Conservation (phyloP, 805 yeast species). For the Tetrapisispora iriomotensis region DNA sequence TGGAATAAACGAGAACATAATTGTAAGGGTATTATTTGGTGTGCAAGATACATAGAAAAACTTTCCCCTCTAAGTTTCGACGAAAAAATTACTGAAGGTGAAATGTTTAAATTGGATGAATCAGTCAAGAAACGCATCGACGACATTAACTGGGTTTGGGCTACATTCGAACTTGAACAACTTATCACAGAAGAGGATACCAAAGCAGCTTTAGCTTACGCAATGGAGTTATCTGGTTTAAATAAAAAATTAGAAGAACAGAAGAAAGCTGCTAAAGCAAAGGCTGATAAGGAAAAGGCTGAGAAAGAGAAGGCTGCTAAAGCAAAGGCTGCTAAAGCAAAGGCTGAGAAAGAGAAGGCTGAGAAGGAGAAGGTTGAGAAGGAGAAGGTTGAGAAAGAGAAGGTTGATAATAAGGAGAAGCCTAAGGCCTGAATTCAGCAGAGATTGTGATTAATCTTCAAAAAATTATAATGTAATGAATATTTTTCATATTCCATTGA, state of each 20-base stretch:
- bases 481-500: too few species aligned
- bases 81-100: not conserved
- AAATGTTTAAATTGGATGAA: slow-evolving; percentile 1
- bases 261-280: not conserved
- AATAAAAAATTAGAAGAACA: not conserved
- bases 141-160: slow-evolving; percentile 3
- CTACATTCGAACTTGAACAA: not conserved
- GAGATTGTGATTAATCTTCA: too few species aligned
- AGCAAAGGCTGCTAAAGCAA: not conserved
- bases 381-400: not conserved
- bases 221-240: not conserved
- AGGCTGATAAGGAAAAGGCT: not conserved
- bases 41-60: slow-evolving; percentile 1
- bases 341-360: not conserved
- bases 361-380: not conserved
- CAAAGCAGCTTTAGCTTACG: not conserved
- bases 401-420: too few species aligned
- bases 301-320: not conserved
- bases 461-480: too few species aligned
- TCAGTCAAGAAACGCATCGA: not conserved
- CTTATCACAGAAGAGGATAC: not conserved
- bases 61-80: not conserved
- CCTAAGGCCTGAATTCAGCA: too few species aligned
- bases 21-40: slow-evolving; percentile 3
- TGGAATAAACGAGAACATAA: not conserved